These are phyloP conservation scores for Aspergillus ellipticus DNA, from an alignment of 495 filamentous ascomycete genomes.

Conservation along the genomic window DNA sequence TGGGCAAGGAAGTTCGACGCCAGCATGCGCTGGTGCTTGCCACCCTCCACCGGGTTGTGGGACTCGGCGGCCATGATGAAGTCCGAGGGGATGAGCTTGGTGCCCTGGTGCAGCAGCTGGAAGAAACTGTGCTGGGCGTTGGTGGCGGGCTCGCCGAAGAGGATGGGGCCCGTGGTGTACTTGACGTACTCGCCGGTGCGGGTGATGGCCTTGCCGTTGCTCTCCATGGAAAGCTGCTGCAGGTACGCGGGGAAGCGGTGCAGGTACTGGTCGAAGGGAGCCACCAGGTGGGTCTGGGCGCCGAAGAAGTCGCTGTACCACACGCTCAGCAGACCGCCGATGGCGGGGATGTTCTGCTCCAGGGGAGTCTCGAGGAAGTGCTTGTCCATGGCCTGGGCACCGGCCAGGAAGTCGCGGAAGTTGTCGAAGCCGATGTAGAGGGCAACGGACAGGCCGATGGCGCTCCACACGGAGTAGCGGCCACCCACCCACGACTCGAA, in stretches of 20 bases:
- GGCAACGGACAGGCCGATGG: slow-evolving; percentile 90
- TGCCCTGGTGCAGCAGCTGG: slow-evolving; percentile 97
- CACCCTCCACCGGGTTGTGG: slow-evolving; percentile 89
- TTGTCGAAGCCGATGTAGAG: slow-evolving; percentile 96
- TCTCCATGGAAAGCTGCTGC: slow-evolving; percentile 99
- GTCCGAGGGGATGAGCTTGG: slow-evolving; percentile 96
- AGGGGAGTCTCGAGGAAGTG: slow-evolving; percentile 91
- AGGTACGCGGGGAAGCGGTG: slow-evolving; percentile 98
- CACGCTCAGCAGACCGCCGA: slow-evolving; percentile 90
- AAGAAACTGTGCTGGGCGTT: slow-evolving; percentile 99
- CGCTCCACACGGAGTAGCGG: slow-evolving; percentile 97
- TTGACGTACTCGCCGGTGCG: slow-evolving; percentile 87
- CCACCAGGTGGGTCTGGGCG: slow-evolving; percentile 94
- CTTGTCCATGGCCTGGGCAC: slow-evolving; percentile 96
- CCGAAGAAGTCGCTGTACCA: slow-evolving; percentile 99
- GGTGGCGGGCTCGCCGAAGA: slow-evolving; percentile 97
- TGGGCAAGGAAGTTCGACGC: slow-evolving; percentile 98
- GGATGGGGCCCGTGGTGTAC: slow-evolving; percentile 91
- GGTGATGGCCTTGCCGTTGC: slow-evolving; percentile 97
- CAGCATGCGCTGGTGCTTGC: slow-evolving; percentile 97
- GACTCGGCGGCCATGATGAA: slow-evolving; percentile 95
- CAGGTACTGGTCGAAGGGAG: slow-evolving; percentile 98
- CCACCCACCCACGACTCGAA: slow-evolving; percentile 98
- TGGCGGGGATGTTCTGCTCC: slow-evolving; percentile 88
- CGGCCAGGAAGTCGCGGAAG: slow-evolving; percentile 93